Percentiles rank a stretch among this genome's conserved stretches.
Evolutionary conservation across 2,329 filamentous ascomycete genomes (phyloP).

Genomic region (Mariannaea elegans): DNA sequence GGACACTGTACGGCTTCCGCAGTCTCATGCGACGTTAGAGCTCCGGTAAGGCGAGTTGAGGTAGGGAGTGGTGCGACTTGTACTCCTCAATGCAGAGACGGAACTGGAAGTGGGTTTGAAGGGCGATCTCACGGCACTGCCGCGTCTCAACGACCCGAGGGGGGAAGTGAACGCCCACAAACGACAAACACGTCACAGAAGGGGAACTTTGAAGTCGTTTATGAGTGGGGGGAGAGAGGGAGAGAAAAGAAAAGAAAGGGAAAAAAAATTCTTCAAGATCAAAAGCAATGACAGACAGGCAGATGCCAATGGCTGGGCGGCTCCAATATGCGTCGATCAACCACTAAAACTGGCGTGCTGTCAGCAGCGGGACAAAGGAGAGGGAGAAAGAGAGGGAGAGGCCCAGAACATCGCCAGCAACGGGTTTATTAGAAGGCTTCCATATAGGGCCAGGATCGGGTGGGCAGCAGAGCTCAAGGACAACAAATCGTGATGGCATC

Average conservation of each 20-base stretch:
- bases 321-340: constrained; percentile 28
- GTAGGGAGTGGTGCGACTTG: constrained; percentile 39
- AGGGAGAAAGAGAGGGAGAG: constrained; percentile 11
- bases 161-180: constrained; percentile 8
- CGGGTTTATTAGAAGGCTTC: constrained; percentile 16
- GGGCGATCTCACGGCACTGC: constrained; percentile 21
- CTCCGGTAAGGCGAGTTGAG: constrained; percentile 36
- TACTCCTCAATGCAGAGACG: constrained; percentile 26
- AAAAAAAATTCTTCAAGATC: constrained; percentile 27
- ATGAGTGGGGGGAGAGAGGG: constrained; percentile 5
- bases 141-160: constrained; percentile 21
- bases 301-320: constrained; percentile 29
- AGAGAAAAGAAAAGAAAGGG: constrained; percentile 10
- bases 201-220: constrained; percentile 1
- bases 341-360: constrained; percentile 23
- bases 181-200: constrained; percentile 6
- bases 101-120: constrained; percentile 28
- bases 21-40: constrained; percentile 38
- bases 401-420: background rate
- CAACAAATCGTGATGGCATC: constrained; percentile 22
- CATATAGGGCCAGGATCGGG: constrained; percentile 23
- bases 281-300: constrained; percentile 34
- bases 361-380: constrained; percentile 21
- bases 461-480: constrained; percentile 13
- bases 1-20: constrained; percentile 31